Evolutionary conservation across 371 early-diverging fungal genomes (phyloP).

Genomic region (Mortierella sp.): DNA sequence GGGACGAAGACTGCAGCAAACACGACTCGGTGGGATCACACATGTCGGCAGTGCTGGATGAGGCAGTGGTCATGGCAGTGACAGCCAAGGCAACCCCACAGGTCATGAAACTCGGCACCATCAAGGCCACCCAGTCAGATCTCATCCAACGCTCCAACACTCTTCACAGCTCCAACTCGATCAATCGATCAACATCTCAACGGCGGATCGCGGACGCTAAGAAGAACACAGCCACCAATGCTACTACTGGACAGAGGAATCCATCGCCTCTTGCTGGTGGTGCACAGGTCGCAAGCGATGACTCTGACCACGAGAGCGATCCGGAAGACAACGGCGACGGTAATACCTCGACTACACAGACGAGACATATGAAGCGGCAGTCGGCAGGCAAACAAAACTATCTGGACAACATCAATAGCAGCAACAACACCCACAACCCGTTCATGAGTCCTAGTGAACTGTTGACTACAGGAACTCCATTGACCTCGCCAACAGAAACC

Average conservation of each 20-base stretch:
- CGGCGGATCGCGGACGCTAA: constrained; percentile 21
- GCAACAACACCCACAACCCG: constrained; percentile 17
- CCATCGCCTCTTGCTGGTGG: constrained; percentile 27
- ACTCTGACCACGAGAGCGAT: constrained; percentile 20
- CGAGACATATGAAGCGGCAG: neutral
- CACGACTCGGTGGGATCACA: constrained; percentile 47
- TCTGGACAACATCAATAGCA: neutral
- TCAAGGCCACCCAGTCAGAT: constrained; percentile 46
- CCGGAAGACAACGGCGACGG: constrained; percentile 1
- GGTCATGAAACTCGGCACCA: constrained; percentile 46
- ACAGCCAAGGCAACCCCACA: constrained; percentile 51
- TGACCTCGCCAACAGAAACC: neutral
- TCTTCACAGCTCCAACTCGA: constrained; percentile 50
- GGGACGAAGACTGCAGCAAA: constrained; percentile 31
- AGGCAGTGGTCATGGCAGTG: constrained; percentile 54
- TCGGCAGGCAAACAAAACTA: neutral
- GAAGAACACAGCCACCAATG: neutral
- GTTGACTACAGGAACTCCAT: neutral
- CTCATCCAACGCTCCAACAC: constrained; percentile 57
- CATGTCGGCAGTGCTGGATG: constrained; percentile 35
- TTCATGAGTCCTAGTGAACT: constrained; percentile 38
- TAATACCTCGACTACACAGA: neutral
- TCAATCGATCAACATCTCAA: constrained; percentile 45
- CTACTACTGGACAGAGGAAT: constrained; percentile 3
- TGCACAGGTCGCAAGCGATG: neutral